These are phyloP conservation scores for Coemansia interrupta DNA, from an alignment of 192 early-diverging fungal genomes.

Conservation along the genomic window DNA sequence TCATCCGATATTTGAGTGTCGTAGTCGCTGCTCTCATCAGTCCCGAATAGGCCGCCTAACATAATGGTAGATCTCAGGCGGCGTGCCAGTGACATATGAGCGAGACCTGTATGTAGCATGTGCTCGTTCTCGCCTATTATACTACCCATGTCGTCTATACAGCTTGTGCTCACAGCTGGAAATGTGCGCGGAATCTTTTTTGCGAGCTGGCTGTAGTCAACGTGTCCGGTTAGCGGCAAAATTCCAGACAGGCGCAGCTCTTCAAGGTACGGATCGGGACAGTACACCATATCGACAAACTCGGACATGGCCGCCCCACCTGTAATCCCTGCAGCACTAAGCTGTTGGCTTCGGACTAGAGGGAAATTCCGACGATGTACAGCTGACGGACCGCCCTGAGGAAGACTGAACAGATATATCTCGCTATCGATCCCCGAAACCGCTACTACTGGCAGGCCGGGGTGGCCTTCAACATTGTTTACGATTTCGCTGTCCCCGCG, in stretches of 20 bases:
- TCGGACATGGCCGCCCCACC: conserved; percentile 5
- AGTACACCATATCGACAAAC: conserved; percentile 18
- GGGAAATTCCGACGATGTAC: conserved; percentile 36
- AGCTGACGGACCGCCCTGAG: conserved; percentile 29
- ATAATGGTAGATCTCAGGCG: conserved; percentile 27
- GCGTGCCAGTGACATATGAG: conserved; percentile 21
- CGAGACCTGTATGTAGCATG: conserved; percentile 17
- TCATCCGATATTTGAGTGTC: conserved; percentile 2
- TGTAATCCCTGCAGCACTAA: conserved; percentile 9
- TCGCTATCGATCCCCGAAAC: conserved; percentile 76
- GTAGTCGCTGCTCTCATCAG: conserved; percentile 1
- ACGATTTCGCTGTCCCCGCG: conserved; percentile 63
- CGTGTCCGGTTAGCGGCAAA: conserved; percentile 4
- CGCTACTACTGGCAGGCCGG: conserved; percentile 54
- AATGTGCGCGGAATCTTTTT: conserved; percentile 12
- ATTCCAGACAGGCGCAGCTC: conserved; percentile 18
- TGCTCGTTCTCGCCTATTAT: conserved; percentile 27
- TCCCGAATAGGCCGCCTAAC: conserved; percentile 11
- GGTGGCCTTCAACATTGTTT: conserved; percentile 61
- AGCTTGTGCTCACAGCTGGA: conserved; percentile 24
- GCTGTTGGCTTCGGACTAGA: conserved; percentile 14
- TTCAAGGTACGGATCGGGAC: conserved; percentile 25
- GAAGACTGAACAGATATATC: conserved; percentile 64
- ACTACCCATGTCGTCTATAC: neutral
- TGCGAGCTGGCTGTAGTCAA: conserved; percentile 2